These are phyloP conservation scores for Scleroderma bovista DNA, from an alignment of 768 basidiomycete species.

Conservation along the genomic window DNA sequence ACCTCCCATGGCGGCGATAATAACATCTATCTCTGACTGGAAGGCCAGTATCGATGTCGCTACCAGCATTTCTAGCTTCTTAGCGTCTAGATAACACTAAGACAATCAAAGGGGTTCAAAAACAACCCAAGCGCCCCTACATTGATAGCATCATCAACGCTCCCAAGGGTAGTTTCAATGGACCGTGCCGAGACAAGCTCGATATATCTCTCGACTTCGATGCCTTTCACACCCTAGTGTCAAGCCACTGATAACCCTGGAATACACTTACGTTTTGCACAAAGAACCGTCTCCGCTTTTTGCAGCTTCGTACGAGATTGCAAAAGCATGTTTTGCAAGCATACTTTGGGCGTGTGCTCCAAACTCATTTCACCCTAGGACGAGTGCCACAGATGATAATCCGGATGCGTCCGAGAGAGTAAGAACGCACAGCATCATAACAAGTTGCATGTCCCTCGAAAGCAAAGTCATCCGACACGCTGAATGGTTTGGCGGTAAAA, in stretches of 20 bases:
- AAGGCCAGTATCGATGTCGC: slow-evolving; percentile 52
- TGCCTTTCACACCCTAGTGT: slow-evolving; percentile 33
- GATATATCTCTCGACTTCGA: slow-evolving; percentile 48
- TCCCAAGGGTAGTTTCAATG: slow-evolving; percentile 45
- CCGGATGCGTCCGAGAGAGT: background rate
- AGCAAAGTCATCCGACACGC: slow-evolving; percentile 56
- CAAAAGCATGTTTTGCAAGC: slow-evolving; percentile 73
- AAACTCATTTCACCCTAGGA: slow-evolving; percentile 44
- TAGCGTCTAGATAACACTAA: slow-evolving; percentile 59
- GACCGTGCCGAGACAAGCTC: slow-evolving; percentile 43
- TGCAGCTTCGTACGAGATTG: slow-evolving; percentile 55
- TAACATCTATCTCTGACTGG: slow-evolving; percentile 58
- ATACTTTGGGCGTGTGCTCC: slow-evolving; percentile 67
- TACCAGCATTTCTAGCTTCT: slow-evolving; percentile 53
- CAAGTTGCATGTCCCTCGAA: slow-evolving; percentile 73
- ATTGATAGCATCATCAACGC: slow-evolving; percentile 37
- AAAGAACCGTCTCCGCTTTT: slow-evolving; percentile 53
- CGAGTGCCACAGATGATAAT: slow-evolving; percentile 1
- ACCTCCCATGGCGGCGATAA: slow-evolving; percentile 62
- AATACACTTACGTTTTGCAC: slow-evolving; percentile 48
- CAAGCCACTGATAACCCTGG: background rate
- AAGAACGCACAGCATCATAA: slow-evolving; percentile 66
- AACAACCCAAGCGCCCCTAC: slow-evolving; percentile 6
- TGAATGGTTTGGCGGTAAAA: slow-evolving; percentile 64
- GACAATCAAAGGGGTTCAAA: slow-evolving; percentile 4